Evolutionary conservation across 441 rosid species (phyloP), one percentile per base, ranked within the genome.

Genomic region (Biscutella laevigata): DNA sequence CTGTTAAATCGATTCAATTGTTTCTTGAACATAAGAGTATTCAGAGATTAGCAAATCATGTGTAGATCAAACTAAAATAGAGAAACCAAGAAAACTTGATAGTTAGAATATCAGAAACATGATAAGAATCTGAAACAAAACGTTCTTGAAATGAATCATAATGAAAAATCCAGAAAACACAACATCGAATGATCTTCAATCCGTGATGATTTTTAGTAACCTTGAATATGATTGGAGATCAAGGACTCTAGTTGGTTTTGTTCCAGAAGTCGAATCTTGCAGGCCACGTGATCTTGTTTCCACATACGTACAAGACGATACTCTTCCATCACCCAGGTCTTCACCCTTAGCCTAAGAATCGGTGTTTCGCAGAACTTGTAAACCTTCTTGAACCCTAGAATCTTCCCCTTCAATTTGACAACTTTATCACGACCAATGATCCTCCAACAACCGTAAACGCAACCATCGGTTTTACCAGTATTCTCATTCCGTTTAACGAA

Each of bases 281-380:
- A 38, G 27, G 48, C 28, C 48, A 59, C 64, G 44, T 28, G 15
- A 59, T 14, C 12, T 59, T 47, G 48, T 6, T 47, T 47, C 53
- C 62, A 33, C 25, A n/a, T 1, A 28, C 39, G 37, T 9, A 30
- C 35, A 38, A 49, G 20, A 34, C 34, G 48, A 21, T 14, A 49
- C 57, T 59, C 64, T 27, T 58, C 47, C 55, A 58, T 58, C 11
- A 47, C 38, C 57, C 55, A 57, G 13, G n/a, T n/a, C n/a, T n/a
- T n/a, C n/a, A n/a, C n/a, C n/a, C n/a, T n/a, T n/a, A n/a, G n/a
- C n/a, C n/a, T n/a, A n/a, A n/a, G n/a, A n/a, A n/a, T n/a, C n/a
- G n/a, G n/a, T n/a, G n/a, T n/a, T n/a, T 57, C 43, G 8, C 61
- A 57, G 26, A 57, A 44, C 43, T 34, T 57, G 2, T 14, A 33